phyloP scores from a whole-genome alignment of 768 basidiomycete genomes.

The Russula emetica region DNA sequence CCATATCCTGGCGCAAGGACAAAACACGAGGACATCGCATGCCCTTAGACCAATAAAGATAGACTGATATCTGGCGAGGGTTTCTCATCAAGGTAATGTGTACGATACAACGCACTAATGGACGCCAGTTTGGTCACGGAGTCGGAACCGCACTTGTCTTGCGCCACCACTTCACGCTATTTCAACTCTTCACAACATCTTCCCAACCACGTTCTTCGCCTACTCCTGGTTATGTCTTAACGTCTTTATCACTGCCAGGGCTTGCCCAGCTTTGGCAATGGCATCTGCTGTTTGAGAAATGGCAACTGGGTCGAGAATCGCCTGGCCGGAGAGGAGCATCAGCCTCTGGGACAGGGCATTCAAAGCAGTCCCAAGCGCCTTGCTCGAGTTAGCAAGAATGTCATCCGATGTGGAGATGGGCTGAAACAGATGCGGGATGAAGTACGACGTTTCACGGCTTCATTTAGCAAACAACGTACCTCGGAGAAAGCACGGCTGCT shows the following conservation, averaged over 20 bases:
- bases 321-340: conserved; percentile 15
- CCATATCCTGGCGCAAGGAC: conserved; percentile 15
- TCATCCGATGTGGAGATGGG: conserved; percentile 1
- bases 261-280: conserved; percentile 25
- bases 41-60: conserved; percentile 20
- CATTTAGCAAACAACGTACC: conserved; percentile 3
- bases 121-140: conserved; percentile 11
- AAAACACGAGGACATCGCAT: conserved; percentile 23
- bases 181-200: conserved; percentile 18
- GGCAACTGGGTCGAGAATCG: conserved; percentile 17
- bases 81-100: conserved; percentile 19
- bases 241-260: conserved; percentile 20
- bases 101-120: conserved; percentile 20
- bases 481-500: background rate
- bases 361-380: conserved; percentile 20
- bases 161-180: conserved; percentile 6
- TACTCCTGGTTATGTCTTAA: conserved; percentile 19
- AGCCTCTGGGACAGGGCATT: conserved; percentile 21
- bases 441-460: background rate
- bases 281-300: conserved; percentile 27
- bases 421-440: conserved; percentile 2
- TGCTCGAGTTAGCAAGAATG: conserved; percentile 6
- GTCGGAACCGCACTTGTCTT: conserved; percentile 9
- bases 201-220: conserved; percentile 11
- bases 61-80: conserved; percentile 14